Conservation (phyloP, 2,329 filamentous ascomycete genomes). For the Fusarium concolor region DNA sequence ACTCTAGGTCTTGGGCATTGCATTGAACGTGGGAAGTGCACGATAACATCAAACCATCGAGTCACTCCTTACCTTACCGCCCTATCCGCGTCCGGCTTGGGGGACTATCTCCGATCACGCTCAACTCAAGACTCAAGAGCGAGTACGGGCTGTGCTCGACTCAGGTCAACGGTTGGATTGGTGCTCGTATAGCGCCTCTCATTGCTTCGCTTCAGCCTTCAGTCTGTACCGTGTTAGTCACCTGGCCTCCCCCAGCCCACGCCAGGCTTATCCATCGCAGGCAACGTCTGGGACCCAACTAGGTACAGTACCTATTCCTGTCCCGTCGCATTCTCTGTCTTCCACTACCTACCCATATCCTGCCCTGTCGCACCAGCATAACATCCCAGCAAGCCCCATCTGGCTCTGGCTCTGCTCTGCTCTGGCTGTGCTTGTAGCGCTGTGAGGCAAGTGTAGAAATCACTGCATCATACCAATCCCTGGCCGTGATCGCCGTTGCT, state of each 20-base stretch:
- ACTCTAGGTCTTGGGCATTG: slow-evolving; percentile 7
- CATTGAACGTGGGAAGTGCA: neutral
- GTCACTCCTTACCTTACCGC: slow-evolving; percentile 40
- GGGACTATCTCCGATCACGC: slow-evolving; percentile 42
- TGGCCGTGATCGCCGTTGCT: slow-evolving; percentile 38
- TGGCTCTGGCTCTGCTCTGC: slow-evolving; percentile 7
- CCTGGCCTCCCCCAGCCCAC: slow-evolving; percentile 35
- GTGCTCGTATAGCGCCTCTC: slow-evolving; percentile 39
- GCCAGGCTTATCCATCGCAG: slow-evolving; percentile 14
- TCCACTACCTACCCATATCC: slow-evolving; percentile 33
- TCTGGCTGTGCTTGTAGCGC: slow-evolving; percentile 25
- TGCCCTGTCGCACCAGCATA: slow-evolving; percentile 36
- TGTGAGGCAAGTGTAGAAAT: slow-evolving; percentile 27
- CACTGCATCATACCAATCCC: slow-evolving; percentile 36
- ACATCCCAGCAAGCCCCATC: slow-evolving; percentile 30
- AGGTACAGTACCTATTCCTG: slow-evolving; percentile 29
- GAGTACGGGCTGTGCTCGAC: slow-evolving; percentile 14
- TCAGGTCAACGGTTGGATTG: slow-evolving; percentile 39
- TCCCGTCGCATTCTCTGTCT: slow-evolving; percentile 27
- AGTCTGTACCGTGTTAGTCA: slow-evolving; percentile 45
- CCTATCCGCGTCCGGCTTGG: slow-evolving; percentile 31
- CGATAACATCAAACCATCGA: slow-evolving; percentile 40
- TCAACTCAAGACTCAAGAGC: neutral
- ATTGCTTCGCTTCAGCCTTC: neutral
- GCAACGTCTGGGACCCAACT: slow-evolving; percentile 3